These are phyloP conservation scores for Smallanthus sonchifolius DNA, from an alignment of 129 eudicot species.

Conservation along the genomic window DNA sequence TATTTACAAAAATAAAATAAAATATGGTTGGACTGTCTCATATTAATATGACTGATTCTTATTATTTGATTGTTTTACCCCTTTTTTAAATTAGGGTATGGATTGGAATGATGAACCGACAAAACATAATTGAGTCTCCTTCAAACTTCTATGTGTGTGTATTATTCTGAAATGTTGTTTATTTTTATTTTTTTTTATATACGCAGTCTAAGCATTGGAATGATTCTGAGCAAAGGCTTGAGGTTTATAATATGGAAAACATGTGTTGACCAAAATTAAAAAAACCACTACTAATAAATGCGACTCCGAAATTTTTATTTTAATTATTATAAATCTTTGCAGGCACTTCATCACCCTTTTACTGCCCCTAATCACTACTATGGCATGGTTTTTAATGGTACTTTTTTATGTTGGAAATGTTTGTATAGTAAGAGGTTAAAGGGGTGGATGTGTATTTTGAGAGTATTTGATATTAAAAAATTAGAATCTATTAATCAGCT, in stretches of 20 bases:
- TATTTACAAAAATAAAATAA: no score
- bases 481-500: no score
- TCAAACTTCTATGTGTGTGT: not conserved
- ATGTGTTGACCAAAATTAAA: not conserved
- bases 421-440: no score
- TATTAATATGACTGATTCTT: no score
- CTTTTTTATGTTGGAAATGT: no score
- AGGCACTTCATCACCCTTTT: constrained; percentile 98
- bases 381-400: constrained; percentile 99
- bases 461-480: no score
- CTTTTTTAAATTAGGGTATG: no score
- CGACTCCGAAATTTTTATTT: not conserved
- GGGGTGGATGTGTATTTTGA: not conserved
- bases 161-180: constrained; percentile 15
- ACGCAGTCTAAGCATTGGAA: constrained; percentile 85
- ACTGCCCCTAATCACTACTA: constrained; percentile 98
- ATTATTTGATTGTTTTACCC: no score
- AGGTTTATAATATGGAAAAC: constrained; percentile 48
- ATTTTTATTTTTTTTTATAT: not conserved
- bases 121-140: no score
- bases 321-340: constrained; percentile 9
- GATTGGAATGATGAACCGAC: no score
- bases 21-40: no score
- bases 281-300: not conserved
- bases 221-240: constrained; percentile 82